Conservation (phyloP, 257 asterid genomes). For the Nicotiana obtusifolia region DNA sequence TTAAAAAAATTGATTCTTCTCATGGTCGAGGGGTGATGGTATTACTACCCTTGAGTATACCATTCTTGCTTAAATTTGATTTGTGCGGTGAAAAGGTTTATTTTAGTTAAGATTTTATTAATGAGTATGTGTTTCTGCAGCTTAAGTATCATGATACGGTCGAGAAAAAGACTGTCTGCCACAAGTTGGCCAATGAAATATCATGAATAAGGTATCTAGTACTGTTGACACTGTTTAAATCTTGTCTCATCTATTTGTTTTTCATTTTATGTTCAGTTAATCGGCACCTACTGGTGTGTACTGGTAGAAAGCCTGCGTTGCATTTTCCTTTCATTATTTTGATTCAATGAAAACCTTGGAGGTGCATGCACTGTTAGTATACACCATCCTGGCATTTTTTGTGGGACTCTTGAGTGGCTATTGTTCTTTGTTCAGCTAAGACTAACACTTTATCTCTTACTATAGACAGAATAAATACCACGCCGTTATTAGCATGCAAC, state of each 20-base stretch:
- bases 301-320: background rate
- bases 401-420: background rate
- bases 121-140: too few relatives aligned
- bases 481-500: too few relatives aligned
- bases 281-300: too few relatives aligned
- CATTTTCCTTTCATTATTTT: background rate
- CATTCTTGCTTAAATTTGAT: background rate
- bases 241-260: too few relatives aligned
- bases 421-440: background rate
- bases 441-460: background rate
- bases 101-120: too few relatives aligned
- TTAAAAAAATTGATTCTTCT: background rate
- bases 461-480: slow-evolving; percentile 66
- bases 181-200: too few relatives aligned
- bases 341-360: background rate
- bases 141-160: too few relatives aligned
- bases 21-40: background rate
- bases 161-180: too few relatives aligned
- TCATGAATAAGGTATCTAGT: too few relatives aligned
- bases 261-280: too few relatives aligned
- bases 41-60: background rate
- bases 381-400: background rate
- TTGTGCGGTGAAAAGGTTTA: background rate
- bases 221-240: too few relatives aligned
- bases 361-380: background rate